Conservation (phyloP, 352 stramenopile genomes). For the Phytophthora palmivora region DNA sequence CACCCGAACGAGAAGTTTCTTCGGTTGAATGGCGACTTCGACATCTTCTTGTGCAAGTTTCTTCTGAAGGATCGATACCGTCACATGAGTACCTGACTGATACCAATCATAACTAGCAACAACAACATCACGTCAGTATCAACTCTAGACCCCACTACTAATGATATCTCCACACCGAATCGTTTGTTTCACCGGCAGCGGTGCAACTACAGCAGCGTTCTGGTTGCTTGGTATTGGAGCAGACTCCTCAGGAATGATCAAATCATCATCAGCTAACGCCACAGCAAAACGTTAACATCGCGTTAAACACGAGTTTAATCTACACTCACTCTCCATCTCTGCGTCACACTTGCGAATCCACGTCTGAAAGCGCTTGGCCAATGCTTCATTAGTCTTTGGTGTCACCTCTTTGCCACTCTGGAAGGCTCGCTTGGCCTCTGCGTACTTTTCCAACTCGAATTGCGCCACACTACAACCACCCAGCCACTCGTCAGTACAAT, state of each 20-base stretch:
- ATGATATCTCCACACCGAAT: conserved; percentile 40
- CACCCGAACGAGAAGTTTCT: conserved; percentile 58
- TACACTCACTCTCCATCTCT: conserved; percentile 68
- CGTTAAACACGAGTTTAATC: background rate
- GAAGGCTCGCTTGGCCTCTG: conserved; percentile 71
- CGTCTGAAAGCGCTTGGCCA: conserved; percentile 73
- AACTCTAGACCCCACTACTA: background rate
- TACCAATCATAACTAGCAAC: conserved; percentile 86
- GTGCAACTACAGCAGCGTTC: conserved; percentile 21
- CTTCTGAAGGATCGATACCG: conserved; percentile 87
- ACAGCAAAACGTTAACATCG: conserved; percentile 7
- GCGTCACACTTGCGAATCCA: conserved; percentile 91
- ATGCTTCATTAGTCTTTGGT: conserved; percentile 33
- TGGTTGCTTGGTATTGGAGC: conserved; percentile 26
- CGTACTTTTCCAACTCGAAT: conserved; percentile 86
- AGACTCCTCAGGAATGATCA: conserved; percentile 38
- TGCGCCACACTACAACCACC: conserved; percentile 58
- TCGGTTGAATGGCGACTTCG: conserved; percentile 57
- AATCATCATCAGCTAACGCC: conserved; percentile 34
- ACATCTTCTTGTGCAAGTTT: conserved; percentile 74
- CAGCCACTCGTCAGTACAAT: too few relatives aligned
- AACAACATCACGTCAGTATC: conserved; percentile 14
- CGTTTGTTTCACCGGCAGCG: conserved; percentile 19
- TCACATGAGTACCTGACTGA: conserved; percentile 83
- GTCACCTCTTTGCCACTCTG: conserved; percentile 48